A percentile compares a stretch with the other conserved stretches of the same genome.
Conservation (phyloP, 768 basidiomycete genomes). For the Pisolithus tinctorius region DNA sequence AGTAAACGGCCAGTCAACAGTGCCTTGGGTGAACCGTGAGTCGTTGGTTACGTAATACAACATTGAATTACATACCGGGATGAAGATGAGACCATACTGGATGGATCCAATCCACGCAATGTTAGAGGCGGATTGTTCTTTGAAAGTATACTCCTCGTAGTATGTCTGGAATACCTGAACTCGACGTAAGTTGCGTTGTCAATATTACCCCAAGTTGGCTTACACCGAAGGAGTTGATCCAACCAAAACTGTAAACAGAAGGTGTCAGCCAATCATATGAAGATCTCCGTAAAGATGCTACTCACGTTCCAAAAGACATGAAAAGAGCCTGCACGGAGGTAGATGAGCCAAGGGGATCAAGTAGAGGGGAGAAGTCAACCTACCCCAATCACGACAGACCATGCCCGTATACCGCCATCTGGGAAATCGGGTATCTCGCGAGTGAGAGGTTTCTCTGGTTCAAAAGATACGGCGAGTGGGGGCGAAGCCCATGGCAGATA, state of each 20-base stretch:
- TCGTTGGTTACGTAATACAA: conserved; percentile 27
- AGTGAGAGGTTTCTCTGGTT: not conserved
- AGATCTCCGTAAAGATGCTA: not conserved
- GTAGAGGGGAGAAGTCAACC: not conserved
- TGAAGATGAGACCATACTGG: conserved; percentile 10
- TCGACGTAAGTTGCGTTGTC: not conserved
- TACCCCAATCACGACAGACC: conserved; percentile 8
- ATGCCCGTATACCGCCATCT: conserved; percentile 7
- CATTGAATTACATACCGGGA: not conserved
- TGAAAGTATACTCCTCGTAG: conserved; percentile 15
- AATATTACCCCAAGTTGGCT: not conserved
- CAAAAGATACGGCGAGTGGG: not conserved
- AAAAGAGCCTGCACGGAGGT: not conserved
- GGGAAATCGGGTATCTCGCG: conserved; percentile 1
- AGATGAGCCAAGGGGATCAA: not conserved
- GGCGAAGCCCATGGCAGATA: not conserved
- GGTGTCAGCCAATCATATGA: not conserved
- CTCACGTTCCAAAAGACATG: conserved; percentile 5
- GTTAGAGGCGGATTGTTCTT: conserved; percentile 12
- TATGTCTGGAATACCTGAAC: conserved; percentile 16
- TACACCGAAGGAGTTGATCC: conserved; percentile 5
- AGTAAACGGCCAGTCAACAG: conserved; percentile 7
- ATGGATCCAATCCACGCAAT: conserved; percentile 24
- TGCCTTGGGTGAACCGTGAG: not conserved
- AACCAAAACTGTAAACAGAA: not conserved